A percentile compares a stretch with the other conserved stretches of the same genome.
Evolutionary conservation across 352 stramenopile species (phyloP).

Genomic region (Pythium dissimile): DNA sequence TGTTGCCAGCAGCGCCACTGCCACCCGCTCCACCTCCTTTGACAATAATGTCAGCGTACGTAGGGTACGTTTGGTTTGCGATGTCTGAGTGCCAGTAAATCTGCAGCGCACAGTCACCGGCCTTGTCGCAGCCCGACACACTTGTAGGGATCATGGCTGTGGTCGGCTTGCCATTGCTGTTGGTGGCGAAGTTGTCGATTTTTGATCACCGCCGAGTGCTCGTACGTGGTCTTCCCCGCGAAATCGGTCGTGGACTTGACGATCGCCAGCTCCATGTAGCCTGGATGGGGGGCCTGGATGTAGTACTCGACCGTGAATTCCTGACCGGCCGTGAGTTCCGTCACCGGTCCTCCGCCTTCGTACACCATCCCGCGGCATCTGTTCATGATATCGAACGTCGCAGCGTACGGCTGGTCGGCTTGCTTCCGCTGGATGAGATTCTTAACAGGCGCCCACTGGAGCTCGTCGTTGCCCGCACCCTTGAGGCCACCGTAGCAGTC

Average conservation of each 20-base stretch:
- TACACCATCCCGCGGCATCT: constrained; percentile 58
- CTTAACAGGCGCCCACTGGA: constrained; percentile 46
- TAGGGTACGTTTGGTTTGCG: constrained; percentile 59
- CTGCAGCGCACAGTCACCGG: constrained; percentile 47
- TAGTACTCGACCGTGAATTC: constrained; percentile 47
- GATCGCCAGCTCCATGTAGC: constrained; percentile 48
- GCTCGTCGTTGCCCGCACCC: constrained; percentile 45
- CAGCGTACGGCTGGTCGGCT: constrained; percentile 29
- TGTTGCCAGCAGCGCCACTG: not conserved
- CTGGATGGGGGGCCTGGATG: constrained; percentile 57
- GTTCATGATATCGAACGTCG: constrained; percentile 59
- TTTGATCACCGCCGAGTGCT: constrained; percentile 30
- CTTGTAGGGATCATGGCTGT: constrained; percentile 37
- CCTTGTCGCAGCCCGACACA: constrained; percentile 38
- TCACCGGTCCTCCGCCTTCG: constrained; percentile 40
- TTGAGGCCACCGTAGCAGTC: constrained; percentile 41
- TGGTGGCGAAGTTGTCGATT: constrained; percentile 40
- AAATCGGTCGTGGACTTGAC: constrained; percentile 45
- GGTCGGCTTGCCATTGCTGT: constrained; percentile 25
- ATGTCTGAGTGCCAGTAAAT: constrained; percentile 64
- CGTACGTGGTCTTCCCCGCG: constrained; percentile 43
- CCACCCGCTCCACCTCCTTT: constrained; percentile 17
- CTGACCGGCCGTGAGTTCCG: constrained; percentile 34
- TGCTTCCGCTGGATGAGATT: constrained; percentile 50
- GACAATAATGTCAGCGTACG: constrained; percentile 47